Conservation (phyloP, 1,284 basidiomycete species). For the Trametes hirsuta region DNA sequence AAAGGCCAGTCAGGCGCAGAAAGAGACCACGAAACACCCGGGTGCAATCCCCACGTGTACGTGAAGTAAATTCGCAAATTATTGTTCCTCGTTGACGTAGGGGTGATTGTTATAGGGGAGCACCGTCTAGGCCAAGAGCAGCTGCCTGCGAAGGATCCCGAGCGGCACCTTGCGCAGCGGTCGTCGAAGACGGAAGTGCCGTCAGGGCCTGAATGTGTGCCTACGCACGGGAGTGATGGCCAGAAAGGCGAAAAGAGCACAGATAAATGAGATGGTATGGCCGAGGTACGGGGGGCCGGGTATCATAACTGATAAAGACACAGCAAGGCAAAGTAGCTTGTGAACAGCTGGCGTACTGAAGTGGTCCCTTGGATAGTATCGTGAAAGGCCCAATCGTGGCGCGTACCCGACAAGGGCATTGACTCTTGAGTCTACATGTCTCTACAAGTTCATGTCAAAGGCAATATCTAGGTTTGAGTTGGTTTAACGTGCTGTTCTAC, state of each 20-base stretch:
- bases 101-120: not conserved
- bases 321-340: too few species aligned
- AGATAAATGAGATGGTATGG: not conserved
- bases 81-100: not conserved
- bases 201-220: constrained; percentile 3
- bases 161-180: constrained; percentile 7
- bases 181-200: constrained; percentile 4
- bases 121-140: constrained; percentile 11
- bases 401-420: too few species aligned
- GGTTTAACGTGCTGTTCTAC: too few species aligned
- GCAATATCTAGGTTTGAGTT: too few species aligned
- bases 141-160: constrained; percentile 2
- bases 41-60: constrained; percentile 15
- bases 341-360: too few species aligned
- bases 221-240: not conserved
- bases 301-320: too few species aligned
- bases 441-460: too few species aligned
- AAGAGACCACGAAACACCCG: constrained; percentile 3
- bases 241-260: not conserved
- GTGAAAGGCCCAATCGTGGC: too few species aligned
- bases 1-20: constrained; percentile 8
- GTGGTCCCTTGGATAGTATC: too few species aligned
- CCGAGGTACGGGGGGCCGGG: too few species aligned
- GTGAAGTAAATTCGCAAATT: not conserved
- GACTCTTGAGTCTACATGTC: too few species aligned